A percentile compares a stretch with the other conserved stretches of the same genome.
Conservation (phyloP, 2,329 filamentous ascomycete genomes). For the Fusarium fracticaudum region DNA sequence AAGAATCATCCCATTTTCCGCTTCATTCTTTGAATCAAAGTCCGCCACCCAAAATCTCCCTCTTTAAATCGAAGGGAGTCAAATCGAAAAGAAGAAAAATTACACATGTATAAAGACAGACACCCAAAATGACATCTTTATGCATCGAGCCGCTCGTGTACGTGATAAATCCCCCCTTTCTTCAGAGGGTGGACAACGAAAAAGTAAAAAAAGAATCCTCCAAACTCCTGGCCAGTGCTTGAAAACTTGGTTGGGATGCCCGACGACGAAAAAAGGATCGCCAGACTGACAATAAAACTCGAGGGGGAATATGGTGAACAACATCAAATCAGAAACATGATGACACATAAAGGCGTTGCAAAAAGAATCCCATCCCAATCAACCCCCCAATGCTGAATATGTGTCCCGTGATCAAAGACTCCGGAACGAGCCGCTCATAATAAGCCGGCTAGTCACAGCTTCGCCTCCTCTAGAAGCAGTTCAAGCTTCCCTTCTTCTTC, state of each 20-base stretch:
- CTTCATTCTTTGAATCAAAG: conserved; percentile 36
- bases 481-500: conserved; percentile 95
- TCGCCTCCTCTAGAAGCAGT: conserved; percentile 81
- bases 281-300: conserved; percentile 37
- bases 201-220: conserved; percentile 23
- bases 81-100: conserved; percentile 19
- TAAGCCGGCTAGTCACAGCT: conserved; percentile 30
- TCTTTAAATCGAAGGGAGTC: not conserved
- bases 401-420: conserved; percentile 13
- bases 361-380: conserved; percentile 14
- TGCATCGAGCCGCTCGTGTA: conserved; percentile 43
- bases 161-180: conserved; percentile 38
- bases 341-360: conserved; percentile 39
- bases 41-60: conserved; percentile 19
- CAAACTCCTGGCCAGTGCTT: conserved; percentile 47
- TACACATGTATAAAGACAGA: conserved; percentile 30
- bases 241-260: conserved; percentile 34
- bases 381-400: conserved; percentile 9
- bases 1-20: conserved; percentile 43
- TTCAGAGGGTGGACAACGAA: not conserved
- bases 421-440: not conserved
- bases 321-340: conserved; percentile 40
- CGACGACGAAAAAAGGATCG: conserved; percentile 13
- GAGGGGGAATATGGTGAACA: conserved; percentile 42
- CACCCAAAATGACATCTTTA: conserved; percentile 32